phyloP scores from a whole-genome alignment of 768 basidiomycete genomes.

The Mycena amicta region DNA sequence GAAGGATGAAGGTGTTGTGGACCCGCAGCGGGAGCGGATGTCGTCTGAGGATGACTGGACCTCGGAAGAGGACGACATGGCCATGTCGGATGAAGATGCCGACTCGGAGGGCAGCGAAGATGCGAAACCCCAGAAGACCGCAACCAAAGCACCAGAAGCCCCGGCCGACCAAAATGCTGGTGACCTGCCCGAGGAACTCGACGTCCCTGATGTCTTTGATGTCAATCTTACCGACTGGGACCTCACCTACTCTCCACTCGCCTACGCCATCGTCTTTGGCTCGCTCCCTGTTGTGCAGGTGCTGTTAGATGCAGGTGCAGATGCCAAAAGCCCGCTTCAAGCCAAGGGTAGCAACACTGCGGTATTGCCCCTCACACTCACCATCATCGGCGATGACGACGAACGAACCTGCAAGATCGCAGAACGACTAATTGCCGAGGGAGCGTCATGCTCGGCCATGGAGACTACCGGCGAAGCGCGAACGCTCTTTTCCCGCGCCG shows the following conservation, averaged over 20 bases:
- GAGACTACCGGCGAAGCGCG: slow-evolving; percentile 35
- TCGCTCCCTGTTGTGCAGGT: slow-evolving; percentile 46
- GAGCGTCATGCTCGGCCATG: slow-evolving; percentile 41
- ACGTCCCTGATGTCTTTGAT: slow-evolving; percentile 58
- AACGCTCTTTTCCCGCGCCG: slow-evolving; percentile 46
- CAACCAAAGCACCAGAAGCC: slow-evolving; percentile 11
- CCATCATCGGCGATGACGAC: slow-evolving; percentile 43
- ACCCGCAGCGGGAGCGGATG: slow-evolving; percentile 10
- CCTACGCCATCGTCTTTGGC: slow-evolving; percentile 52
- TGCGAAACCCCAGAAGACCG: slow-evolving; percentile 8
- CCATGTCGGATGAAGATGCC: slow-evolving; percentile 19
- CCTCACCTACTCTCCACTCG: slow-evolving; percentile 52
- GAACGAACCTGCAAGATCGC: slow-evolving; percentile 42
- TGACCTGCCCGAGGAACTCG: slow-evolving; percentile 48
- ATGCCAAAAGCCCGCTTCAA: slow-evolving; percentile 40
- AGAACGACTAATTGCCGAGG: slow-evolving; percentile 41
- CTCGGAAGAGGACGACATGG: slow-evolving; percentile 31
- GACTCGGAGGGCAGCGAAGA: slow-evolving; percentile 18
- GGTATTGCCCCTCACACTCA: slow-evolving; percentile 41
- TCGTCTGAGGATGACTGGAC: slow-evolving; percentile 11
- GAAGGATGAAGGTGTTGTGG: slow-evolving; percentile 33
- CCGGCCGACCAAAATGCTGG: slow-evolving; percentile 25
- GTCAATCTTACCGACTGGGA: slow-evolving; percentile 62
- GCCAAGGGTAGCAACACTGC: slow-evolving; percentile 25
- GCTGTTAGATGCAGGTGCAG: slow-evolving; percentile 51